These are phyloP conservation scores for Aspergillus awamori DNA, from an alignment of 2,329 filamentous ascomycete species.

Conservation along the genomic window DNA sequence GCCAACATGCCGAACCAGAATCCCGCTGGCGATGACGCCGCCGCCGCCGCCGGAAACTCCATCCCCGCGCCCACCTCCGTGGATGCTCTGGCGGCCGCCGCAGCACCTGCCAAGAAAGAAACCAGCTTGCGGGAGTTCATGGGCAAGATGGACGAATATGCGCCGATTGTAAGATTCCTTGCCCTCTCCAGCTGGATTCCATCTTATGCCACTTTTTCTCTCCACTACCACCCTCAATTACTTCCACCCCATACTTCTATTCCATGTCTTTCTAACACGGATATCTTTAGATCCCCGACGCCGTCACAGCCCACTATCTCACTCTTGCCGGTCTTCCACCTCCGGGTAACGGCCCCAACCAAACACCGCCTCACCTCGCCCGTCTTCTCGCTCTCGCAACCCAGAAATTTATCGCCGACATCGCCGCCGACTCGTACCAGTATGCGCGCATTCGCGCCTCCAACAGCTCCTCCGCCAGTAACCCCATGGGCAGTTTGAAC, in stretches of 20 bases:
- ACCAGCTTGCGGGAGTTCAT: slow-evolving; percentile 89
- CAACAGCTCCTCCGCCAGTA: slow-evolving; percentile 82
- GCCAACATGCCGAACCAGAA: slow-evolving; percentile 21
- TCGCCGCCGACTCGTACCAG: slow-evolving; percentile 96
- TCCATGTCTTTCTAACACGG: slow-evolving; percentile 9
- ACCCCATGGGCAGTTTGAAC: slow-evolving; percentile 84
- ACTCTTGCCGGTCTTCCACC: slow-evolving; percentile 92
- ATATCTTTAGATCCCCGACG: slow-evolving; percentile 78
- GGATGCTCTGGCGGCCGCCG: slow-evolving; percentile 53
- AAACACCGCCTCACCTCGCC: slow-evolving; percentile 75
- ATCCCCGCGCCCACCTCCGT: slow-evolving; percentile 27
- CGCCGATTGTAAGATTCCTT: slow-evolving; percentile 75
- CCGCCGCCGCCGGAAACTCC: slow-evolving; percentile 23
- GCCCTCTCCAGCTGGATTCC: slow-evolving; percentile 1
- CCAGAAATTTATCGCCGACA: slow-evolving; percentile 97
- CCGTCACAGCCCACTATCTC: slow-evolving; percentile 97
- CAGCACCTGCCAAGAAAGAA: slow-evolving; percentile 79
- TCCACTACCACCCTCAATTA: background rate
- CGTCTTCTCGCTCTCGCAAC: slow-evolving; percentile 95
- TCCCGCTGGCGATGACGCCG: slow-evolving; percentile 20
- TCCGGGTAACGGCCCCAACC: slow-evolving; percentile 79
- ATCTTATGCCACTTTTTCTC: slow-evolving; percentile 9
- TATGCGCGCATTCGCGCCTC: slow-evolving; percentile 95
- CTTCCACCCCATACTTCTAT: background rate
- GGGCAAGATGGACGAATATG: slow-evolving; percentile 96